These are phyloP conservation scores for Trichoderma cornu-damae DNA, from an alignment of 2,329 filamentous ascomycete species.

Conservation along the genomic window DNA sequence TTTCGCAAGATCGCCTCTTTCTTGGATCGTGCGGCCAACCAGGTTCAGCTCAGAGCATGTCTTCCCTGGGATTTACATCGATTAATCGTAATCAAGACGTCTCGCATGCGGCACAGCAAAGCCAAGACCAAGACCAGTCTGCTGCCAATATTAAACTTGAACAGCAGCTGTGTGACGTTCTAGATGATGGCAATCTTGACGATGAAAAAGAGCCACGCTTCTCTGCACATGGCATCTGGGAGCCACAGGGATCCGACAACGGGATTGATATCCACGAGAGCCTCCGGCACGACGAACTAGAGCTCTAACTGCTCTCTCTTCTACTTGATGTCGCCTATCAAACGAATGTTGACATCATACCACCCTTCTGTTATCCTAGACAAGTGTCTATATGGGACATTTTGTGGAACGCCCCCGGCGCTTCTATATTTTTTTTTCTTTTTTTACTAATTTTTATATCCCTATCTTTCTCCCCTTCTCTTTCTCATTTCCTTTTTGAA, in stretches of 20 bases:
- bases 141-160: conserved; percentile 26
- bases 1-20: conserved; percentile 31
- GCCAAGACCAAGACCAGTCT: conserved; percentile 12
- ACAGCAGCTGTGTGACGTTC: conserved; percentile 25
- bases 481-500: background rate
- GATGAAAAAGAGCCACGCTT: conserved; percentile 27
- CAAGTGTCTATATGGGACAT: background rate
- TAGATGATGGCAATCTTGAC: conserved; percentile 21
- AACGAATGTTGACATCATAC: background rate
- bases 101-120: conserved; percentile 21
- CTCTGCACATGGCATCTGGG: conserved; percentile 23
- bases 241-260: conserved; percentile 22
- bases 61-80: conserved; percentile 30
- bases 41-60: conserved; percentile 22
- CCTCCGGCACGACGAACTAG: conserved; percentile 25
- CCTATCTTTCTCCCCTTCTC: background rate
- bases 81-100: conserved; percentile 26
- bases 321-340: background rate
- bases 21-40: conserved; percentile 27
- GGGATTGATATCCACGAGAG: conserved; percentile 25
- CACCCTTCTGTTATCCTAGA: background rate
- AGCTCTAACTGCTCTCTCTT: conserved; percentile 23
- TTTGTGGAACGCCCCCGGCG: background rate
- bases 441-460: background rate
- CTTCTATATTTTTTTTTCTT: background rate